Base-by-base conservation (phyloP, 495 filamentous ascomycete genomes). In the Neurospora cerealis region DNA sequence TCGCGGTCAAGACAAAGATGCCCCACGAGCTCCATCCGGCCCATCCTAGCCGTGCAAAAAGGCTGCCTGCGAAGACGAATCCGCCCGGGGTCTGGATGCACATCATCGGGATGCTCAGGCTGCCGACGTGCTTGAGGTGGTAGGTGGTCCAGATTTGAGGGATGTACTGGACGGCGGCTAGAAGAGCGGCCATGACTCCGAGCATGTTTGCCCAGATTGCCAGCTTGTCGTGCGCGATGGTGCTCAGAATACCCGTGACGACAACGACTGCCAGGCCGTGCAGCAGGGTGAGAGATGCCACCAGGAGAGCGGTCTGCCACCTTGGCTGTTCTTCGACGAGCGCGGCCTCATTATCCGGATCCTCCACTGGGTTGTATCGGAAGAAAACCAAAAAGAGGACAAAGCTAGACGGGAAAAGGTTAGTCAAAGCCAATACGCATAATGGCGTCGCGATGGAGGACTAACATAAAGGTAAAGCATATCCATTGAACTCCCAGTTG, bases 21-120 rank as follows among this genome's bases (percentile, higher is more conserved):
- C 92, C 91, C 96, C 96, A 99, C 1, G 93, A 92, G 82, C 96
- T 98, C 96, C 96, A 99, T 15, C 93, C 95, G 28, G 88, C 89
- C 81, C 83, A 83, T 7, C 96, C 96, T 44, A 97, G 86, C 66
- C 96, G 88, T 13, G 88, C 90, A 21, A 91, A 92, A 40, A 99
- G 81, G 82, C 95, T 98, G 21, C 85, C 90, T 3, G 95, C 93
- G 86, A 95, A 98, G 28, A 98, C 83, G 77, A 96, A 90, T 75
- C 91, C 92, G 8, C 96, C 96, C 0, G 96, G 96, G 0, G 95
- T 97, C 81, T 99, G 96, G 60, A 98, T 97, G 80, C 91, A 92
- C 96, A 99, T 99, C 93, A 97, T 98, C 2, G 94, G 92, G 73
- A 99, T 95, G 78, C 93, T 97, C 73, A 99, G 81, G 78, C 93